Conservation (phyloP, 495 filamentous ascomycete species). For the Aspergillus avenaceus region DNA sequence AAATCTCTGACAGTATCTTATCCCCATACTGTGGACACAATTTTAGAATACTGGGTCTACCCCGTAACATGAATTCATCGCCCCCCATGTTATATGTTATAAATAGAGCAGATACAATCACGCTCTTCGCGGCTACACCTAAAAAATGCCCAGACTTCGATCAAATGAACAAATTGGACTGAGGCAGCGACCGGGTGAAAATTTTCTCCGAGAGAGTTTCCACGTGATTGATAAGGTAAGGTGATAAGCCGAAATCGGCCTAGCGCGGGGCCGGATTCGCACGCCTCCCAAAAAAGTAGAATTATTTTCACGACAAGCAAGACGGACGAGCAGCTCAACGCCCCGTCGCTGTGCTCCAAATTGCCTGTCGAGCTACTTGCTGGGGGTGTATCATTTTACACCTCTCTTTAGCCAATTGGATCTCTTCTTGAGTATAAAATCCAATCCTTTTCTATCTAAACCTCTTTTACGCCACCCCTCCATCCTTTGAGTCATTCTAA, state of each 20-base stretch:
- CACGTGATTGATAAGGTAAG: slow-evolving; percentile 30
- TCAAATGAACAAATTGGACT: not conserved
- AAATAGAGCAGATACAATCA: too few relatives aligned
- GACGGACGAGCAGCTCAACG: slow-evolving; percentile 14
- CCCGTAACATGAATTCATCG: not conserved
- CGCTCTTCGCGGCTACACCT: not conserved
- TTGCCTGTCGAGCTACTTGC: slow-evolving; percentile 15
- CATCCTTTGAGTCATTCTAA: slow-evolving; percentile 8
- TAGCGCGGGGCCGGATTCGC: slow-evolving; percentile 27
- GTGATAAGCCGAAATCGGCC: slow-evolving; percentile 26
- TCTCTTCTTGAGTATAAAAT: not conserved
- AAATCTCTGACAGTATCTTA: not conserved
- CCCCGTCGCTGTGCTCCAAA: slow-evolving; percentile 9
- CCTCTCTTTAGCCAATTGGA: slow-evolving; percentile 9
- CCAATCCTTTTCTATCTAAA: not conserved
- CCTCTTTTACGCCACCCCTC: not conserved
- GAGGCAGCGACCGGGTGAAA: not conserved
- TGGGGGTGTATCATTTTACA: slow-evolving; percentile 17
- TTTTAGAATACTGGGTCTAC: not conserved
- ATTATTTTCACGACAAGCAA: slow-evolving; percentile 12
- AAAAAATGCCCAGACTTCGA: not conserved
- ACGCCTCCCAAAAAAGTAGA: slow-evolving; percentile 12
- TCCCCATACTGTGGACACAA: not conserved
- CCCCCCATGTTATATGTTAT: not conserved
- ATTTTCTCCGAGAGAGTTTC: not conserved